Percentiles rank a stretch among this genome's conserved stretches.
Evolutionary conservation across 148 eudicot species (phyloP).

Genomic region (Rhododendron henanense): DNA sequence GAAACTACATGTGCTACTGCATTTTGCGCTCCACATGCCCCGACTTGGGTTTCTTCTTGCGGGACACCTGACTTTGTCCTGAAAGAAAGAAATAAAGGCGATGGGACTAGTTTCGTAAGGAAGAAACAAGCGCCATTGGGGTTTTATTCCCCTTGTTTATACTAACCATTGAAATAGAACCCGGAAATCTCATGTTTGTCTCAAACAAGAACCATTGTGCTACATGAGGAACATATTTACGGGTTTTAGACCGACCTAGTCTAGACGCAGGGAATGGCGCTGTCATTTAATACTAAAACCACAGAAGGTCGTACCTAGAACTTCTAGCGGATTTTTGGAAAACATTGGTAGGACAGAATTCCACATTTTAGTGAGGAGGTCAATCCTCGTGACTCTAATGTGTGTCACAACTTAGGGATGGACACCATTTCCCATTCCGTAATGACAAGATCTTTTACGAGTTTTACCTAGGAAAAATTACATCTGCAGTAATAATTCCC

Average conservation of each 20-base stretch:
- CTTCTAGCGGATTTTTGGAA: background rate
- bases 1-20: conserved; percentile 23
- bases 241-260: background rate
- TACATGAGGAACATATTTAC: background rate
- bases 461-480: background rate
- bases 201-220: background rate
- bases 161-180: background rate
- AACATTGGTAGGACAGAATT: background rate
- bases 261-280: background rate
- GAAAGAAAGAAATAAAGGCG: conserved; percentile 1
- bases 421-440: background rate
- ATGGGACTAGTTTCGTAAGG: background rate
- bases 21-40: conserved; percentile 8
- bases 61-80: conserved; percentile 29
- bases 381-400: background rate
- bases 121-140: background rate
- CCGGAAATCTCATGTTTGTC: background rate
- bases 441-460: background rate
- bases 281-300: background rate
- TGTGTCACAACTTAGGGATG: background rate
- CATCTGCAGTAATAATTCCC: background rate
- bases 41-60: conserved; percentile 19
- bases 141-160: background rate
- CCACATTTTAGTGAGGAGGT: background rate
- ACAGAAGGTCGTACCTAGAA: background rate